Conservation (phyloP, 2,329 filamentous ascomycete species). For the Geoglossum cookeanum region DNA sequence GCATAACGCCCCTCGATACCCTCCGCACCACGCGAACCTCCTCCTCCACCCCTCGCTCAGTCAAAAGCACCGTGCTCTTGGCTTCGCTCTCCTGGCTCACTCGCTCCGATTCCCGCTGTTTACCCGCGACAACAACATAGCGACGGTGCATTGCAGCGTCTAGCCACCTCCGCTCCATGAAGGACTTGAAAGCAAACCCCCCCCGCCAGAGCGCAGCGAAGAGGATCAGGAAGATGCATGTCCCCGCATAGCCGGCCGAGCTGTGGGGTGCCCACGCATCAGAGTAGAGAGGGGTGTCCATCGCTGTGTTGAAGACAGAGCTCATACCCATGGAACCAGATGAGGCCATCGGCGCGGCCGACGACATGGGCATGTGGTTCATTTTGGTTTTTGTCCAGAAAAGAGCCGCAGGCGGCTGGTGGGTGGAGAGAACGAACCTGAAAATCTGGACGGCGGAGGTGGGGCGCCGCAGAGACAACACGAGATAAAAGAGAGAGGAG, state of each 20-base stretch:
- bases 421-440: neutral
- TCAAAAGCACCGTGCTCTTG: constrained; percentile 45
- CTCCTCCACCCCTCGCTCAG: constrained; percentile 64
- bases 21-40: constrained; percentile 53
- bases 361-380: neutral
- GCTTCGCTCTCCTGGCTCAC: constrained; percentile 39
- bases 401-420: neutral
- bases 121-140: constrained; percentile 56
- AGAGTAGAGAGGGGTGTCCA: constrained; percentile 46
- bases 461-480: too few relatives aligned
- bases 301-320: constrained; percentile 46
- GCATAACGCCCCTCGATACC: constrained; percentile 32
- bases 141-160: constrained; percentile 53
- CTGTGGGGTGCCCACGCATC: constrained; percentile 52
- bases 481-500: too few relatives aligned
- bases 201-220: constrained; percentile 51
- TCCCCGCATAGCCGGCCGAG: constrained; percentile 49
- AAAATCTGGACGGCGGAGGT: too few relatives aligned
- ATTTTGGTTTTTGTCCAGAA: neutral
- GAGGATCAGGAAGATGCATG: constrained; percentile 75
- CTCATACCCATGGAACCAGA: constrained; percentile 21
- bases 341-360: neutral
- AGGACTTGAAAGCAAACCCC: constrained; percentile 48
- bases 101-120: constrained; percentile 37
- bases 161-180: constrained; percentile 46